phyloP scores from a whole-genome alignment of 2,329 filamentous ascomycete genomes.

The Emergomyces orientalis region DNA sequence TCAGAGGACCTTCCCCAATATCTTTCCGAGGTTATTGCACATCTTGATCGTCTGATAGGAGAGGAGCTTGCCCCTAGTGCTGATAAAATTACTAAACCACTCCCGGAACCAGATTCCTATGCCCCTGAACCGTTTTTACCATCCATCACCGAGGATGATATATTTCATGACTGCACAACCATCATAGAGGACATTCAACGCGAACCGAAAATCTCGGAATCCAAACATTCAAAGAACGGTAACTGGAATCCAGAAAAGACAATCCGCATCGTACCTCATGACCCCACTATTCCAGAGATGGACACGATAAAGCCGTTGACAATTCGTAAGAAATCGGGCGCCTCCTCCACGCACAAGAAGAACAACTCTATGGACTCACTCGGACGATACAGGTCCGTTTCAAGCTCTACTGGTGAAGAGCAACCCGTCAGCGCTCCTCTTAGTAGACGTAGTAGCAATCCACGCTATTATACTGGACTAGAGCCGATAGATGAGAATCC shows the following conservation, averaged over 20 bases:
- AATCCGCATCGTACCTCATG: conserved; percentile 49
- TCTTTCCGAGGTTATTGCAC: conserved; percentile 51
- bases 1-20: conserved; percentile 40
- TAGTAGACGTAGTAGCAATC: conserved; percentile 6
- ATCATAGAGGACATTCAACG: conserved; percentile 1
- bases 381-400: not conserved
- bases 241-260: conserved; percentile 34
- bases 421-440: not conserved
- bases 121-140: conserved; percentile 5
- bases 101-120: conserved; percentile 28
- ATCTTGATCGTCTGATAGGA: conserved; percentile 50
- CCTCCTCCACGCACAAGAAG: conserved; percentile 8
- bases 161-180: conserved; percentile 15
- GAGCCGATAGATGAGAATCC: conserved; percentile 38
- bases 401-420: not conserved
- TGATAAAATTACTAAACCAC: conserved; percentile 39
- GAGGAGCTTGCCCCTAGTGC: conserved; percentile 24
- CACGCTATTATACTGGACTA: conserved; percentile 25
- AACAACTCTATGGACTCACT: conserved; percentile 12
- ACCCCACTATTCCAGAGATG: conserved; percentile 36
- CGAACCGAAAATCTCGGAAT: not conserved
- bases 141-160: conserved; percentile 7
- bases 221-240: conserved; percentile 1
- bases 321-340: conserved; percentile 41
- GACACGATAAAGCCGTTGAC: conserved; percentile 44